These are phyloP conservation scores for Solanum boliviense DNA, from an alignment of 257 asterid genomes.

Conservation along the genomic window DNA sequence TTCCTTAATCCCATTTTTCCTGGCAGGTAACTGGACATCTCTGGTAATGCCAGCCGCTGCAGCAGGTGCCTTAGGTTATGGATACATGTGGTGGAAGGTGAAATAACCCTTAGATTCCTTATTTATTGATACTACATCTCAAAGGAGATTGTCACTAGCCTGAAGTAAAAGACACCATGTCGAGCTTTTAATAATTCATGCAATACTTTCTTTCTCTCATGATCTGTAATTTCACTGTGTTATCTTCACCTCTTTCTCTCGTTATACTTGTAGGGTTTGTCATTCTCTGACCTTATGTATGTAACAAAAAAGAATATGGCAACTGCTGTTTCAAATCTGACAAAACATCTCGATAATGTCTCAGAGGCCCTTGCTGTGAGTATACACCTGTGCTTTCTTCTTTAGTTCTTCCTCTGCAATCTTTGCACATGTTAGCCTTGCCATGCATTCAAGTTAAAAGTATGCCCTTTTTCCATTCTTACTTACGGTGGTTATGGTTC, in stretches of 20 bases:
- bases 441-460: not conserved
- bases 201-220: not conserved
- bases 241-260: not conserved
- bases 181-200: not conserved
- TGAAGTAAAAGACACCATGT: not conserved
- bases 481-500: not conserved
- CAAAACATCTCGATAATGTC: conserved; percentile 76
- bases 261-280: conserved; percentile 44
- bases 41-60: conserved; percentile 65
- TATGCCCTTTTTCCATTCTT: not conserved
- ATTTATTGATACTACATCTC: not conserved
- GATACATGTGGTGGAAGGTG: conserved; percentile 99
- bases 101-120: not conserved
- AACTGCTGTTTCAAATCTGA: conserved; percentile 75
- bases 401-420: not conserved
- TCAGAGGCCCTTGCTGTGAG: conserved; percentile 85
- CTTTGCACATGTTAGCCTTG: not conserved
- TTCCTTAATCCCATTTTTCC: not conserved
- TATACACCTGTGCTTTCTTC: not conserved
- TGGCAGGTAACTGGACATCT: conserved; percentile 41
- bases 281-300: conserved; percentile 87
- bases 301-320: conserved; percentile 82
- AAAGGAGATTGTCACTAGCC: not conserved
- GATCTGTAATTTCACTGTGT: not conserved
- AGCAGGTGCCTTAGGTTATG: conserved; percentile 80